These are phyloP conservation scores for Lasiosphaeriaceae sp. DNA, from an alignment of 495 filamentous ascomycete species.

Conservation along the genomic window DNA sequence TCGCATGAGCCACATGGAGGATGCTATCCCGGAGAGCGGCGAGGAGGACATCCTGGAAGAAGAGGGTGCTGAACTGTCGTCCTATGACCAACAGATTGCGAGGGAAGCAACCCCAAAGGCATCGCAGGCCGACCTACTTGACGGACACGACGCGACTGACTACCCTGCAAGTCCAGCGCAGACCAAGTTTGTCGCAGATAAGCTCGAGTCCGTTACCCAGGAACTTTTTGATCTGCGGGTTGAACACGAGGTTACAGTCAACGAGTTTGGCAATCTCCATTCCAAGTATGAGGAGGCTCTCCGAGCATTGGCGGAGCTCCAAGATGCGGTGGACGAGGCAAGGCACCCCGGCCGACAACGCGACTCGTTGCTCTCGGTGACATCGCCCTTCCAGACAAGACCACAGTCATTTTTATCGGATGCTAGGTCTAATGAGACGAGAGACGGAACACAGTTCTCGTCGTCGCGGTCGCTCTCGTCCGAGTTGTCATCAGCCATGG, in stretches of 20 bases:
- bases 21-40: conserved; percentile 47
- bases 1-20: conserved; percentile 47
- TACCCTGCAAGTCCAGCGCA: conserved; percentile 68
- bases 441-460: conserved; percentile 73
- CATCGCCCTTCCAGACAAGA: conserved; percentile 57
- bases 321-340: conserved; percentile 81
- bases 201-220: conserved; percentile 86
- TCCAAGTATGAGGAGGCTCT: conserved; percentile 90
- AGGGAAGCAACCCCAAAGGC: conserved; percentile 27
- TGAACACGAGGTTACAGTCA: conserved; percentile 80
- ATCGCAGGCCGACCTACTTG: conserved; percentile 17
- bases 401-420: conserved; percentile 93
- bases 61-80: conserved; percentile 27
- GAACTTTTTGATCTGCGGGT: conserved; percentile 88
- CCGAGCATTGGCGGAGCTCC: conserved; percentile 72
- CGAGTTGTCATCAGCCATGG: conserved; percentile 92
- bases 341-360: conserved; percentile 57
- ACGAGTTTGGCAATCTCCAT: conserved; percentile 76
- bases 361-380: conserved; percentile 51
- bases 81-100: conserved; percentile 27
- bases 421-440: conserved; percentile 68
- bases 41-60: conserved; percentile 27
- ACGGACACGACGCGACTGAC: conserved; percentile 20
- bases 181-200: conserved; percentile 82
- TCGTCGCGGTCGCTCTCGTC: conserved; percentile 90